Conservation (phyloP, 2,329 filamentous ascomycete species). For the Colletotrichum sansevieriae region DNA sequence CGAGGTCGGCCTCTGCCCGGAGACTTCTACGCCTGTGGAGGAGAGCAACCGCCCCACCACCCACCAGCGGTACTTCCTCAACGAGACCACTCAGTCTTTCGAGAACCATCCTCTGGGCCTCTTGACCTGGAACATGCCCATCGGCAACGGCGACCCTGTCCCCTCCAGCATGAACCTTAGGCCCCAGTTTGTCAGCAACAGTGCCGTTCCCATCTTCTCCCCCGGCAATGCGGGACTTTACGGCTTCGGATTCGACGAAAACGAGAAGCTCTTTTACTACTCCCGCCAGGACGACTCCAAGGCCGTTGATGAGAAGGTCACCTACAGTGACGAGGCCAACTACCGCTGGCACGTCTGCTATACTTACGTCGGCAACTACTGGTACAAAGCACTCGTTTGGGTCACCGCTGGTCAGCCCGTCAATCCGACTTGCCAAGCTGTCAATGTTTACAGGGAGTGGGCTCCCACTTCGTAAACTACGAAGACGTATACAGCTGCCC, state of each 20-base stretch:
- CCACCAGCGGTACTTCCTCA: conserved; percentile 17
- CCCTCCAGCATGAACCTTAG: conserved; percentile 17
- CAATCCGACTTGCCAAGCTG: conserved; percentile 33
- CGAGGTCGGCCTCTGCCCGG: conserved; percentile 37
- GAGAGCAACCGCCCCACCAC: not conserved
- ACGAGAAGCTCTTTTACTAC: conserved; percentile 31
- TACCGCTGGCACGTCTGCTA: conserved; percentile 40
- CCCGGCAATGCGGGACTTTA: conserved; percentile 19
- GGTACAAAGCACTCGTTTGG: conserved; percentile 38
- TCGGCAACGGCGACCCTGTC: conserved; percentile 24
- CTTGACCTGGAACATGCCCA: conserved; percentile 36
- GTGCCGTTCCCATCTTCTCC: conserved; percentile 36
- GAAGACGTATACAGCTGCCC: too few species aligned
- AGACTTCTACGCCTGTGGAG: not conserved
- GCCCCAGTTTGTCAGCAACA: conserved; percentile 32
- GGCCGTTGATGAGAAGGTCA: conserved; percentile 18
- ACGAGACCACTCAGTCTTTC: conserved; percentile 12
- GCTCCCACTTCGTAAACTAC: not conserved
- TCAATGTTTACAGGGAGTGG: conserved; percentile 26
- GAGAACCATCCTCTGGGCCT: conserved; percentile 12
- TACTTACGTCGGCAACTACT: conserved; percentile 39
- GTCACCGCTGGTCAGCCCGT: conserved; percentile 29
- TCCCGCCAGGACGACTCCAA: conserved; percentile 28
- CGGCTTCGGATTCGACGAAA: conserved; percentile 32
- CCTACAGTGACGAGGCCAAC: conserved; percentile 9